Conservation (phyloP, 2,329 filamentous ascomycete species). For the Cadophora sp. region DNA sequence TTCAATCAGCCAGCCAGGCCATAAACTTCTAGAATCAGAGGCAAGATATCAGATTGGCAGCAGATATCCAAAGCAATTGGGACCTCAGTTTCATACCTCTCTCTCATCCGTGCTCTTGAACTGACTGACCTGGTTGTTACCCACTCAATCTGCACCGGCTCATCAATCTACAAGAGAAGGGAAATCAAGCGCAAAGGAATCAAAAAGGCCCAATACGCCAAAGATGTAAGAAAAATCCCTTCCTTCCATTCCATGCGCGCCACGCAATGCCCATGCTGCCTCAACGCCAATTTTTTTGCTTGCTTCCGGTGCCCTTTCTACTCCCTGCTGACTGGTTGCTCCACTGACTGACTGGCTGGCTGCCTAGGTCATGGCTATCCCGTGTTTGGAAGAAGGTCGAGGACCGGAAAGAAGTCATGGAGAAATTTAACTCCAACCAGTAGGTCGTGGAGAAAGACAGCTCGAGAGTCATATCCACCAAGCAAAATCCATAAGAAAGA, state of each 20-base stretch:
- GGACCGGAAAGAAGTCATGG: neutral
- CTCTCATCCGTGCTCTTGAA: neutral
- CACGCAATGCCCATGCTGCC: neutral
- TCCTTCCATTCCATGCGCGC: neutral
- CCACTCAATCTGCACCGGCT: no score
- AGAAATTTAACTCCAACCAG: neutral
- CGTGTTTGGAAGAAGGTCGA: neutral
- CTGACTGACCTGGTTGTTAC: neutral
- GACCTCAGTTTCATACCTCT: neutral
- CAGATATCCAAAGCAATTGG: neutral
- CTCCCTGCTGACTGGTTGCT: neutral
- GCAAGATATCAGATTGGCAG: neutral
- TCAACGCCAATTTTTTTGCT: conserved; percentile 7
- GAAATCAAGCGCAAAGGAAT: neutral
- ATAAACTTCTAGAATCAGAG: no score
- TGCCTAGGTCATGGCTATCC: no score
- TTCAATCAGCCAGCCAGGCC: no score
- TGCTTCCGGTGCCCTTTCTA: neutral
- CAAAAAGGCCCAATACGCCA: conserved; percentile 1
- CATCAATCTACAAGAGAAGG: neutral
- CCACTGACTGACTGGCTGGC: neutral
- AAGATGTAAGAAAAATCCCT: neutral
- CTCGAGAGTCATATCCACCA: neutral
- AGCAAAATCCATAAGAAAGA: neutral
- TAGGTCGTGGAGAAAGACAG: no score